Evolutionary conservation across 441 rosid genomes (phyloP).

Genomic region (Adansonia gregorii): DNA sequence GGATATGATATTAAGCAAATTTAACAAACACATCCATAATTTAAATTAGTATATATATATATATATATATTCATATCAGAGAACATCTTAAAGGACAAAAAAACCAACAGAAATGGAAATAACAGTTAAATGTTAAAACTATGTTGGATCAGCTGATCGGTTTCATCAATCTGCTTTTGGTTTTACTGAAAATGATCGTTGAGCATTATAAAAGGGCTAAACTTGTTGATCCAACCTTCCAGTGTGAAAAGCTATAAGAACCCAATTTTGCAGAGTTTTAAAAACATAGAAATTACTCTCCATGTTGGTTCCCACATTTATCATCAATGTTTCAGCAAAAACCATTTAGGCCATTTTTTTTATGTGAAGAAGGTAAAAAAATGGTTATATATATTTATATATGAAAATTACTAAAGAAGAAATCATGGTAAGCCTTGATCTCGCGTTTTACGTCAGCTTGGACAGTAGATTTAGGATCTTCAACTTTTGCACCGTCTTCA

Average conservation of each 20-base stretch:
- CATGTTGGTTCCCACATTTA: slow-evolving; percentile 15
- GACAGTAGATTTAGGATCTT: slow-evolving; percentile 73
- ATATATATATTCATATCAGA: slow-evolving; percentile 14
- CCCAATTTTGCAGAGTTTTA: slow-evolving; percentile 33
- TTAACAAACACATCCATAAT: slow-evolving; percentile 4
- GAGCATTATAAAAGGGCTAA: slow-evolving; percentile 29
- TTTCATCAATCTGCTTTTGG: slow-evolving; percentile 25
- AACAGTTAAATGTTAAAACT: background rate
- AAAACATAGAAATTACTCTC: slow-evolving; percentile 21
- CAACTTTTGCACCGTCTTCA: slow-evolving; percentile 70
- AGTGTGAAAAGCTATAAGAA: slow-evolving; percentile 32
- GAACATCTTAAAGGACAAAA: slow-evolving; percentile 15
- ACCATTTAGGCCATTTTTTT: background rate
- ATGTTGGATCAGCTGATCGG: slow-evolving; percentile 24
- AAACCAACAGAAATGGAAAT: background rate
- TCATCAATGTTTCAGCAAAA: slow-evolving; percentile 42
- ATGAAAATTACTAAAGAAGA: background rate
- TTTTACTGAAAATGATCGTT: slow-evolving; percentile 26
- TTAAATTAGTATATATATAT: background rate
- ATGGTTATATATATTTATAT: no score
- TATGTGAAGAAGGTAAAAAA: background rate
- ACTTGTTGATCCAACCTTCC: slow-evolving; percentile 31
- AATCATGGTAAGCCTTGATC: slow-evolving; percentile 32
- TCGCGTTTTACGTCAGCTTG: no score
- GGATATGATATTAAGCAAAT: background rate